phyloP scores from a whole-genome alignment of 257 asterid species.

The Rauvolfia tetraphylla region DNA sequence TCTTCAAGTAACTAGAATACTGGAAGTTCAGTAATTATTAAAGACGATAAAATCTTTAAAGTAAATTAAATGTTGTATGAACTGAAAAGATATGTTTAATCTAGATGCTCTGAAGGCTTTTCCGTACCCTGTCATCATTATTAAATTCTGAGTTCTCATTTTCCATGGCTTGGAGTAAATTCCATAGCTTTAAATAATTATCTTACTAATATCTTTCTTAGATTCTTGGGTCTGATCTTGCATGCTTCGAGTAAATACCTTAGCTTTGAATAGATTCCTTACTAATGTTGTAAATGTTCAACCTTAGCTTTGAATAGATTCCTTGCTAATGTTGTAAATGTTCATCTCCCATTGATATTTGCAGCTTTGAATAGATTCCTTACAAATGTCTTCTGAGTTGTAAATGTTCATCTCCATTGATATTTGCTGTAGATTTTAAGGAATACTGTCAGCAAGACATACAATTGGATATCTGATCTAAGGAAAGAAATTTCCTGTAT shows the following conservation, averaged over 20 bases:
- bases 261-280: too few species aligned
- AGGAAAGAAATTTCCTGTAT: constrained; percentile 77
- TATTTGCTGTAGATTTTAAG: constrained; percentile 58
- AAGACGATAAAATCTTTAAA: background rate
- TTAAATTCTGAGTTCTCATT: background rate
- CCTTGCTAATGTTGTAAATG: too few species aligned
- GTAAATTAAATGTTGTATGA: background rate
- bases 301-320: too few species aligned
- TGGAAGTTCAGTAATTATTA: background rate
- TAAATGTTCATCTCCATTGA: constrained; percentile 14
- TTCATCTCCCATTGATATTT: too few species aligned
- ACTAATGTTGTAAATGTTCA: too few species aligned
- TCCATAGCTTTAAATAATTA: too few species aligned
- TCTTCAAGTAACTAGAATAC: background rate
- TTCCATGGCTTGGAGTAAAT: background rate
- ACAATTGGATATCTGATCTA: constrained; percentile 83
- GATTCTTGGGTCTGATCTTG: too few species aligned
- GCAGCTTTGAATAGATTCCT: background rate
- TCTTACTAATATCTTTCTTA: too few species aligned
- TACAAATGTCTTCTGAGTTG: background rate
- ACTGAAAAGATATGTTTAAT: background rate
- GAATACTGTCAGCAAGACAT: constrained; percentile 83
- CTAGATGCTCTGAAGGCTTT: background rate
- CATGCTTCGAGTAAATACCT: too few species aligned
- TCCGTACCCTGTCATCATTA: background rate